phyloP scores from a whole-genome alignment of 2,329 filamentous ascomycete species.

The Nemania diffusa region DNA sequence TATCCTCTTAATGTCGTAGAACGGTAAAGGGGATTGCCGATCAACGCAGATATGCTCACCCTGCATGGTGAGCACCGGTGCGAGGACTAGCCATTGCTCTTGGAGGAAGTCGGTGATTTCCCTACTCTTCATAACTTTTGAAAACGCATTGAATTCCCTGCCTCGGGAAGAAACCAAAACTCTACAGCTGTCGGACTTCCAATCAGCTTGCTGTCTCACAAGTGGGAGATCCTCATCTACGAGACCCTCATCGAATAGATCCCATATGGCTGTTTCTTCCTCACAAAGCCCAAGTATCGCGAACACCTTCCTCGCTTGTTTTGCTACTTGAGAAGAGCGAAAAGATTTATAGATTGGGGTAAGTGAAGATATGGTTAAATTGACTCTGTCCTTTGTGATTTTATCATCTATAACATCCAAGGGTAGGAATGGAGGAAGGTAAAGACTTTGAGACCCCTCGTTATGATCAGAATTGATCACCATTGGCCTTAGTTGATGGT shows the following conservation, averaged over 20 bases:
- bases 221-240: slow-evolving; percentile 23
- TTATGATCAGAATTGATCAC: neutral
- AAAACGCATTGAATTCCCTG: slow-evolving; percentile 11
- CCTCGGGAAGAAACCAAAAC: neutral
- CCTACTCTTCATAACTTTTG: neutral
- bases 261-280: neutral
- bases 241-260: slow-evolving; percentile 18
- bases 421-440: slow-evolving; percentile 9
- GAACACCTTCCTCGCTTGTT: neutral
- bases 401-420: neutral
- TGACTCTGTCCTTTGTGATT: slow-evolving; percentile 2
- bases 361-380: too few species aligned
- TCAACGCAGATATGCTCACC: neutral
- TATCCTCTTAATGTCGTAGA: slow-evolving; percentile 11
- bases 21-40: slow-evolving; percentile 62
- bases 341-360: neutral
- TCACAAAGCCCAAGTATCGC: slow-evolving; percentile 13
- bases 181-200: neutral
- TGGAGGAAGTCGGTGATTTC: neutral
- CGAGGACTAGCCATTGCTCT: slow-evolving; percentile 13
- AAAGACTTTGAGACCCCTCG: neutral
- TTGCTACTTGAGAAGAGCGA: neutral
- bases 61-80: slow-evolving; percentile 1
- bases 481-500: neutral
- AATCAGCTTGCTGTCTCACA: neutral